phyloP scores from a whole-genome alignment of 192 early-diverging fungal genomes.

The Backusella luteola region DNA sequence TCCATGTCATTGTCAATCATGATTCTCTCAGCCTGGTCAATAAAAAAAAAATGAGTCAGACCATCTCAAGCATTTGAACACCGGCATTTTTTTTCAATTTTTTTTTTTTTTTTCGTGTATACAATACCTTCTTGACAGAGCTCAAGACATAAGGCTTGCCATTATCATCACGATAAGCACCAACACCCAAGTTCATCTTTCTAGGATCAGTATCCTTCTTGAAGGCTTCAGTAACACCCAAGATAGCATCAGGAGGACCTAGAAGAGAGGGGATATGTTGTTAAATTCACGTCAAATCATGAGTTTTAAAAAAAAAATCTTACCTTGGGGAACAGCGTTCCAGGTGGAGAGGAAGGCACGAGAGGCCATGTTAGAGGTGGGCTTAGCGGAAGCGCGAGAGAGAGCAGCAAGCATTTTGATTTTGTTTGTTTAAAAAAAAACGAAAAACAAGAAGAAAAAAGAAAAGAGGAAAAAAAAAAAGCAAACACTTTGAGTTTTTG shows the following conservation, averaged over 20 bases:
- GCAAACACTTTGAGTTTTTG: background rate
- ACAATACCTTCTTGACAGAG: conserved; percentile 77
- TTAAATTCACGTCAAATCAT: background rate
- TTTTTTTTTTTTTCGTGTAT: conserved; percentile 1
- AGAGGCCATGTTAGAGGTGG: conserved; percentile 17
- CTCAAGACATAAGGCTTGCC: conserved; percentile 92
- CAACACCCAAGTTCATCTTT: conserved; percentile 99
- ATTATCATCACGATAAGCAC: conserved; percentile 93
- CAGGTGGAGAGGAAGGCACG: conserved; percentile 52
- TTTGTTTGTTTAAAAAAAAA: background rate
- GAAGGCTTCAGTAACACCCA: conserved; percentile 93
- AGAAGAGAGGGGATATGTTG: background rate
- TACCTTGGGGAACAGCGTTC: conserved; percentile 59
- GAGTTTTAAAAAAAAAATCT: background rate
- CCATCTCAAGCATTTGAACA: background rate
- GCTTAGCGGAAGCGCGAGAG: conserved; percentile 19
- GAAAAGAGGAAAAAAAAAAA: background rate
- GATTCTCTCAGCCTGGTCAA: conserved; percentile 71
- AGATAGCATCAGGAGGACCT: conserved; percentile 79
- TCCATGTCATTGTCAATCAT: conserved; percentile 69
- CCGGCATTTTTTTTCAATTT: conserved; percentile 14
- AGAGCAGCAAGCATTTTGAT: conserved; percentile 34
- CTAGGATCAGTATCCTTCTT: conserved; percentile 83
- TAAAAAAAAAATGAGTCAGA: conserved; percentile 14
- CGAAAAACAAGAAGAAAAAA: background rate